Conservation (phyloP, 352 stramenopile genomes). For the Globisporangium paddicum region DNA sequence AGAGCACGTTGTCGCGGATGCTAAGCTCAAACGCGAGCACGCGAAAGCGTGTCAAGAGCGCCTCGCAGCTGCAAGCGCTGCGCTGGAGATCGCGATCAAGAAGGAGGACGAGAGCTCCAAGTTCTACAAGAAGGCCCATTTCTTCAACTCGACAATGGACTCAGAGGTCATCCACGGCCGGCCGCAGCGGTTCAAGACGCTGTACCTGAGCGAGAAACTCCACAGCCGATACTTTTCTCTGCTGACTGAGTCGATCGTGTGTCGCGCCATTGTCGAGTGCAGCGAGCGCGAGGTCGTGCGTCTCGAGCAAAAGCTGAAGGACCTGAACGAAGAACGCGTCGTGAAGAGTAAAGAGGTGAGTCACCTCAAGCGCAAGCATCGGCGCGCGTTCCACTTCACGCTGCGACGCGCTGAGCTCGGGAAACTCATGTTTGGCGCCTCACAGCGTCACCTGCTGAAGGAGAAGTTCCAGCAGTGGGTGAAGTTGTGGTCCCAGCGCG, state of each 20-base stretch:
- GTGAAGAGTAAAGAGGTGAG: constrained; percentile 51
- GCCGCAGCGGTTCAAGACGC: constrained; percentile 55
- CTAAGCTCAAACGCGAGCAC: constrained; percentile 36
- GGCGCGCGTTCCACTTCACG: constrained; percentile 36
- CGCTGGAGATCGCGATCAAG: constrained; percentile 29
- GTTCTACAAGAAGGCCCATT: constrained; percentile 41
- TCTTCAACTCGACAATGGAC: constrained; percentile 55
- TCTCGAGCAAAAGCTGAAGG: constrained; percentile 25
- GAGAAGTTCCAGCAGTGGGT: constrained; percentile 61
- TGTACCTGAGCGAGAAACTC: constrained; percentile 52
- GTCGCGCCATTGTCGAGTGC: constrained; percentile 34
- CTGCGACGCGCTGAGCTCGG: constrained; percentile 44
- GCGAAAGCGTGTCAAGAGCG: constrained; percentile 38
- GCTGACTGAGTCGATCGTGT: constrained; percentile 52
- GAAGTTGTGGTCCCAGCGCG: constrained; percentile 46
- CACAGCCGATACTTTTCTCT: constrained; percentile 53
- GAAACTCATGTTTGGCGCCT: constrained; percentile 43
- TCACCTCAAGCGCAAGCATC: constrained; percentile 42
- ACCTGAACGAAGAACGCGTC: constrained; percentile 33
- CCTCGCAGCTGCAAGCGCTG: constrained; percentile 24
- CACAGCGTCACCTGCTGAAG: constrained; percentile 29
- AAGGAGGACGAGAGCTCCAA: constrained; percentile 29
- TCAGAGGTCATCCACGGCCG: constrained; percentile 63
- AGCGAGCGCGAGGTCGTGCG: constrained; percentile 39
- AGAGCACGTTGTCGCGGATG: constrained; percentile 52